phyloP scores from a whole-genome alignment of 208 protist species.

The Porcisia hertigi region DNA sequence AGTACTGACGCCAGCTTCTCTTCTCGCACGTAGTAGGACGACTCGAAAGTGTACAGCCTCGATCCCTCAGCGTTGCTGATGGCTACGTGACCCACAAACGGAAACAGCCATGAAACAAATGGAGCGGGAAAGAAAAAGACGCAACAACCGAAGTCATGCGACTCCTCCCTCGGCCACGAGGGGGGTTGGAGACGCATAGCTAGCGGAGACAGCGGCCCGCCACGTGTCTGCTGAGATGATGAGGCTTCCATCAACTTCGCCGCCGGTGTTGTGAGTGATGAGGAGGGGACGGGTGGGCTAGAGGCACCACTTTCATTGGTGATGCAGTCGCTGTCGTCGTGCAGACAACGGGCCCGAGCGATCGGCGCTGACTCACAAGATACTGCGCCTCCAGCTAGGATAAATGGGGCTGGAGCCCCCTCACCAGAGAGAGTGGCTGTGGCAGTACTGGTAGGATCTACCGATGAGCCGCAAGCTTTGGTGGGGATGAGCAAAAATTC shows the following conservation, averaged over 20 bases:
- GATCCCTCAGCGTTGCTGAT: constrained; percentile 82
- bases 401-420: neutral
- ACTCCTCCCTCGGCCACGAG: constrained; percentile 7
- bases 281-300: neutral
- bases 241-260: neutral
- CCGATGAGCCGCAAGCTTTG: neutral
- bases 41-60: constrained; percentile 68
- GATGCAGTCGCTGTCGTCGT: neutral
- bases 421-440: neutral
- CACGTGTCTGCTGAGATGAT: neutral
- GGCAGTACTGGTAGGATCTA: neutral
- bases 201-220: constrained; percentile 8
- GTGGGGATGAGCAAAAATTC: neutral
- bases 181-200: constrained; percentile 2
- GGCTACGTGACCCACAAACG: constrained; percentile 76
- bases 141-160: constrained; percentile 79
- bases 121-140: constrained; percentile 88
- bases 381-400: neutral
- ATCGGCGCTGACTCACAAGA: neutral
- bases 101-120: constrained; percentile 80
- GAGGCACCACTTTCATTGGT: neutral
- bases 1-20: constrained; percentile 55
- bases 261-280: neutral
- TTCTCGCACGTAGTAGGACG: constrained; percentile 66
- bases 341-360: neutral